Conservation (phyloP, 306 rosid genomes). For the Trichosanthes cucumerina region DNA sequence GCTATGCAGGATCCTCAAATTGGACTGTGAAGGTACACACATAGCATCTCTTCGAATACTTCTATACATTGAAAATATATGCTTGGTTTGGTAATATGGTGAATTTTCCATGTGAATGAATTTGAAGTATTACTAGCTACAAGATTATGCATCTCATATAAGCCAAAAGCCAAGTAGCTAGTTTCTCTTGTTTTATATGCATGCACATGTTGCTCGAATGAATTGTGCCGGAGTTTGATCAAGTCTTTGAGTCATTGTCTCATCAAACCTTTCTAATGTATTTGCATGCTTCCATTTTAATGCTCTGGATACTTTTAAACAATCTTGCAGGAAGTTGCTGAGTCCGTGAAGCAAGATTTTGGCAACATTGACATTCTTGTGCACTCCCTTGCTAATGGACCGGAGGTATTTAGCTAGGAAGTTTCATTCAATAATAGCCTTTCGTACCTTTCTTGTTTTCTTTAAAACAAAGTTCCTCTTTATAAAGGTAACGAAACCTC, state of each 20-base stretch:
- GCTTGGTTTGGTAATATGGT: neutral
- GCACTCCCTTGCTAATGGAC: slow-evolving; percentile 99
- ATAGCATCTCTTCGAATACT: neutral
- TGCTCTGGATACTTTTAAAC: neutral
- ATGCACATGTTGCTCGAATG: neutral
- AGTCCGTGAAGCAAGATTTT: slow-evolving; percentile 74
- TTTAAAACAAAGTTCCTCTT: slow-evolving; percentile 1
- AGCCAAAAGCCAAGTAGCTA: neutral
- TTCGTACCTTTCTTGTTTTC: neutral
- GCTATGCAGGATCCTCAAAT: slow-evolving; percentile 81
- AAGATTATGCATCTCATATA: neutral
- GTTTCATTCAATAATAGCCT: neutral
- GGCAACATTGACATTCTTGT: slow-evolving; percentile 98
- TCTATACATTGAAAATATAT: neutral
- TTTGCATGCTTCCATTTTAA: neutral
- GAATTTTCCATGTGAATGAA: neutral
- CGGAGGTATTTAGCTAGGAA: slow-evolving; percentile 57
- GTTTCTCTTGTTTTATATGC: neutral
- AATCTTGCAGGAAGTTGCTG: slow-evolving; percentile 77
- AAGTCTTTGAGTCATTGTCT: neutral
- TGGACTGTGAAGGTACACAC: slow-evolving; percentile 81
- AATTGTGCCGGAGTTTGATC: neutral
- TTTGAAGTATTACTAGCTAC: neutral
- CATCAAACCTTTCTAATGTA: neutral
- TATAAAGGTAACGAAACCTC: slow-evolving; percentile 70